Evolutionary conservation across 805 yeast species (phyloP), one percentile per base, ranked within the genome.

Genomic region (Cyberlindnera lachancei): DNA sequence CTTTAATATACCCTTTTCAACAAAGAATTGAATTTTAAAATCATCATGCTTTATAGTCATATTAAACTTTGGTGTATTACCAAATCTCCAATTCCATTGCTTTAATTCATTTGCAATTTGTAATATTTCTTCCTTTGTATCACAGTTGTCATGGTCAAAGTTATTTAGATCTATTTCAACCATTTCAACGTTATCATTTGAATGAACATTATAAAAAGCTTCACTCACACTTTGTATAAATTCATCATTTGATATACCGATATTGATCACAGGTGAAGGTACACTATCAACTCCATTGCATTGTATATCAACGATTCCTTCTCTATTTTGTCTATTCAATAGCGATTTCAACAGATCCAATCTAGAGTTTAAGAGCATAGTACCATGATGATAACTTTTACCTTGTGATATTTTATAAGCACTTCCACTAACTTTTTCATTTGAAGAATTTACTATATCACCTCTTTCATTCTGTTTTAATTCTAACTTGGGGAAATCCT

Each of bases 321-420:
- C 43, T 2, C 56, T 40, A 9, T 58, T 55, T 26, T 34, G 36
- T 3, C 64, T 68, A 12, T 68, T 66, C 37, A 92, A 61, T 11
- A 85, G 52, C n/a, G 71, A 63, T 2, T 76, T 63, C 36, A 92
- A 62, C 1, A 66, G 56, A n/a, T 64, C 64, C 17, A 92, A 57
- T 23, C 76, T 64, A 25, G 94, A 76, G 34, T 71, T 60, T 16
- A 92, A 61, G 7, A 92, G 63, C 95, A 92, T 84, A 0, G 99
- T 92, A 0, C 96, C 98, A 59, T 92, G 99, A 52, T 92, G 98
- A 44, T 88, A 79, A 6, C 95, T 76, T 45, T 75, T 75, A 0
- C 92, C 88, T 30, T 70, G 68, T 5, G 94, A 78, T 20, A 92
- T 65, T 52, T 88, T 88, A 56, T 73, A 92, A 0, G 98, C 96